phyloP scores from a whole-genome alignment of 305 asterid genomes.

The Fraxinus albicans region DNA sequence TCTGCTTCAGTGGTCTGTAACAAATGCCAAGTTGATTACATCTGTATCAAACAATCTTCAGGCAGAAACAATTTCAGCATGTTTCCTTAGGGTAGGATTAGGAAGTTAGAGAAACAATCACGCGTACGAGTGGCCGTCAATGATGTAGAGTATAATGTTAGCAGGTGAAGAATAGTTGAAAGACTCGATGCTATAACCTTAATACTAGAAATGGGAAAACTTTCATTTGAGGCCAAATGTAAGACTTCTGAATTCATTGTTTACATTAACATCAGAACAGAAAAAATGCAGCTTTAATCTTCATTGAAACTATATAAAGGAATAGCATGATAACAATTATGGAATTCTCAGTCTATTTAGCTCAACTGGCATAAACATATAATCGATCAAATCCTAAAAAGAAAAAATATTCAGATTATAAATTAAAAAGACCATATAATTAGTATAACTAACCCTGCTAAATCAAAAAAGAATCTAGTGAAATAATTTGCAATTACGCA shows the following conservation, averaged over 20 bases:
- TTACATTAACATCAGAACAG: neutral
- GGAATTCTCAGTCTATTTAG: neutral
- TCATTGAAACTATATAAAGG: neutral
- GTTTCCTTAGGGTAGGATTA: neutral
- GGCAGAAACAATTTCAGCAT: neutral
- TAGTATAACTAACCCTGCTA: neutral
- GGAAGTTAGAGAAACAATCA: neutral
- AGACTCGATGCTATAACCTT: neutral
- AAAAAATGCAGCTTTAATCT: neutral
- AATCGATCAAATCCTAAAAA: neutral
- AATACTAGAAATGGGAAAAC: neutral
- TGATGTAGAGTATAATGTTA: neutral
- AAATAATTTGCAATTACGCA: neutral
- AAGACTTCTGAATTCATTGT: neutral
- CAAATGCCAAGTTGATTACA: slow-evolving; percentile 16
- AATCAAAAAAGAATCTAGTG: neutral
- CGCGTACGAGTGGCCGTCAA: slow-evolving; percentile 2
- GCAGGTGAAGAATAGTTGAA: neutral
- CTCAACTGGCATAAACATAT: neutral
- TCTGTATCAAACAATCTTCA: slow-evolving; percentile 6
- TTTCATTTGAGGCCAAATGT: no score
- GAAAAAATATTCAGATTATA: neutral
- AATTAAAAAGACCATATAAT: neutral
- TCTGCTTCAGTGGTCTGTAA: slow-evolving; percentile 56
- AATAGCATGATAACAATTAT: neutral